phyloP scores from a whole-genome alignment of 768 basidiomycete species.

The Podaxis sp. region DNA sequence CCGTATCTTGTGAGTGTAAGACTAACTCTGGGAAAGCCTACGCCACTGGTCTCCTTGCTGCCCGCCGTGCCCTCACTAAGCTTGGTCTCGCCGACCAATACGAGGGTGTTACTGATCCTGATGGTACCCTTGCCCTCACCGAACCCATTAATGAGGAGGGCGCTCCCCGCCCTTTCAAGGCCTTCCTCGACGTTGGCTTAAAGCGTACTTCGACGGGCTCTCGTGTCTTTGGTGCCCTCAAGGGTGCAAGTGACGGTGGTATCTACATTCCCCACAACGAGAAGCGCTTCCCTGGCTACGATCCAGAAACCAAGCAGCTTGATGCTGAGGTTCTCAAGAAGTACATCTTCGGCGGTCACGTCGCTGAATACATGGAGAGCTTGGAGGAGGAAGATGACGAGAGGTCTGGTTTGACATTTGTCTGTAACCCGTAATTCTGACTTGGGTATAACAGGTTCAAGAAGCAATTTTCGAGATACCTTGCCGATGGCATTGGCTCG shows the following conservation, averaged over 20 bases:
- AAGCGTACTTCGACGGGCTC: constrained; percentile 97
- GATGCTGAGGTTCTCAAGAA: constrained; percentile 94
- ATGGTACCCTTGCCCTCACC: constrained; percentile 80
- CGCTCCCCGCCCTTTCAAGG: constrained; percentile 97
- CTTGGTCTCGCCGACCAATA: constrained; percentile 98
- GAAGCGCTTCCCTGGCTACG: constrained; percentile 97
- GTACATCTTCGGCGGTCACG: constrained; percentile 96
- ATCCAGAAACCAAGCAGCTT: constrained; percentile 86
- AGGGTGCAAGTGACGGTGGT: constrained; percentile 97
- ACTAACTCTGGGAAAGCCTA: constrained; percentile 54
- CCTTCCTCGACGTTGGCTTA: constrained; percentile 97
- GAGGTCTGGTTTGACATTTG: constrained; percentile 39
- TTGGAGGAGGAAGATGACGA: constrained; percentile 99
- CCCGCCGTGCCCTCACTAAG: constrained; percentile 92
- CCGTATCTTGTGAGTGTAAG: constrained; percentile 2
- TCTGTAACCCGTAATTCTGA: constrained; percentile 2
- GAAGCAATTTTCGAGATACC: constrained; percentile 94
- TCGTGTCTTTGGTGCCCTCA: constrained; percentile 97
- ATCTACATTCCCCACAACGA: constrained; percentile 97
- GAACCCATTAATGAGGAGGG: constrained; percentile 88
- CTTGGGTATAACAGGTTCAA: constrained; percentile 62
- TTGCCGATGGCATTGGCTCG: constrained; percentile 91
- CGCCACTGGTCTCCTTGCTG: constrained; percentile 92
- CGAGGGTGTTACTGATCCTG: constrained; percentile 87
- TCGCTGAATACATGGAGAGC: constrained; percentile 99